Conservation (phyloP, 1,284 basidiomycete genomes). For the Trichosporon faecale region DNA sequence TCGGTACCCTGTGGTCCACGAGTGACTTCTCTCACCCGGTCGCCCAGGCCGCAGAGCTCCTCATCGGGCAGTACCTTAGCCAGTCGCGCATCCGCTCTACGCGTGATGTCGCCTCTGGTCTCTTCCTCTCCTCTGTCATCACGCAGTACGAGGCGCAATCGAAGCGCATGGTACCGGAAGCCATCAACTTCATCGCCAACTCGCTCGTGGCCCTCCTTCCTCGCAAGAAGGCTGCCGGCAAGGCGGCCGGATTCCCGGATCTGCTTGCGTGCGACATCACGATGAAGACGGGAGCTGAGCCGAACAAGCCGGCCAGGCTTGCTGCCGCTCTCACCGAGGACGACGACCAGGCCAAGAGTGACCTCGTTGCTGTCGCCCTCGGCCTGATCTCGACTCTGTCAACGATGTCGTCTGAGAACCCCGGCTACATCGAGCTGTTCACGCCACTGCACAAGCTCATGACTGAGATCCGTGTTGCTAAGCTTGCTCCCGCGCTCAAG, state of each 20-base stretch:
- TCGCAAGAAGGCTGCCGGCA: slow-evolving; percentile 46
- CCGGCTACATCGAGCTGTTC: slow-evolving; percentile 81
- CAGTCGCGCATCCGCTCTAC: slow-evolving; percentile 74
- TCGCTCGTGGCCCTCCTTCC: slow-evolving; percentile 70
- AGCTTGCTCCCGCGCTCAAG: slow-evolving; percentile 60
- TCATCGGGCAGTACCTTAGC: slow-evolving; percentile 89
- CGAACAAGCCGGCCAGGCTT: slow-evolving; percentile 35
- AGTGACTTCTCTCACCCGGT: slow-evolving; percentile 92
- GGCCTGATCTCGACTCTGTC: slow-evolving; percentile 66
- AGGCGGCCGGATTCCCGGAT: slow-evolving; percentile 54
- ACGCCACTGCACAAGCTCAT: slow-evolving; percentile 64
- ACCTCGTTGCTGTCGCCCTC: slow-evolving; percentile 59
- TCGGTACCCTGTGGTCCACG: slow-evolving; percentile 84
- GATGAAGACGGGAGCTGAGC: slow-evolving; percentile 22
- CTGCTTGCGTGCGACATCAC: slow-evolving; percentile 24
- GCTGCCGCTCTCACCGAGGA: slow-evolving; percentile 32
- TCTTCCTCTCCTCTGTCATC: slow-evolving; percentile 84
- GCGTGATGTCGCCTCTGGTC: slow-evolving; percentile 73
- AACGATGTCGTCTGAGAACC: slow-evolving; percentile 69
- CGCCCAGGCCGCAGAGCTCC: slow-evolving; percentile 75
- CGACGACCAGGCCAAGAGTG: slow-evolving; percentile 53
- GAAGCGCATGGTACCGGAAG: slow-evolving; percentile 86
- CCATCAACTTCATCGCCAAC: slow-evolving; percentile 74
- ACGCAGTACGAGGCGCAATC: slow-evolving; percentile 78
- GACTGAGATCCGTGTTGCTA: slow-evolving; percentile 57